These are phyloP conservation scores for Leishmania gerbilli DNA, from an alignment of 208 protist genomes.

Conservation along the genomic window DNA sequence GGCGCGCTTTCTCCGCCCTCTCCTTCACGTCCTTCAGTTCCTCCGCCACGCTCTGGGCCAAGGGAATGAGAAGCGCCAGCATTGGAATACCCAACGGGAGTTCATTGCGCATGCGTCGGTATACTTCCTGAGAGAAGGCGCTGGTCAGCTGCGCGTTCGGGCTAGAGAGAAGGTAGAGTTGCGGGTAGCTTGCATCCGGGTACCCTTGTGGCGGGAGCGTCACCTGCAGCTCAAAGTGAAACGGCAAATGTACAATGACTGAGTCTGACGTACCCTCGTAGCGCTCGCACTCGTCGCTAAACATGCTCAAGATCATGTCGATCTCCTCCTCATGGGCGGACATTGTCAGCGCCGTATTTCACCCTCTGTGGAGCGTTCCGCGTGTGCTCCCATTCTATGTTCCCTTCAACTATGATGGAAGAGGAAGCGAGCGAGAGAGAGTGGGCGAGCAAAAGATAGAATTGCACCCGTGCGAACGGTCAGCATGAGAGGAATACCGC, in stretches of 20 bases:
- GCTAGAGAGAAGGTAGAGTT: constrained; percentile 49
- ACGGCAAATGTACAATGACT: constrained; percentile 59
- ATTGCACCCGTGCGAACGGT: not conserved
- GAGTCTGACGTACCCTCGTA: constrained; percentile 33
- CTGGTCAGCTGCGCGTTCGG: constrained; percentile 60
- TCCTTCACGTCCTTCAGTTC: constrained; percentile 47
- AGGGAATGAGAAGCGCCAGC: constrained; percentile 57
- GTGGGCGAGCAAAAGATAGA: not conserved
- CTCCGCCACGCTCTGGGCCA: constrained; percentile 63
- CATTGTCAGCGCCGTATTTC: not conserved
- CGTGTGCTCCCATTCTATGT: not conserved
- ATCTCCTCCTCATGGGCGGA: constrained; percentile 59
- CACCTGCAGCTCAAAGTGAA: constrained; percentile 70
- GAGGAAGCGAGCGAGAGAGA: not conserved
- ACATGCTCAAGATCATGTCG: constrained; percentile 72
- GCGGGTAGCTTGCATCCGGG: constrained; percentile 58
- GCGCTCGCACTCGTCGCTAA: constrained; percentile 55
- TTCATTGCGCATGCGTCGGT: constrained; percentile 53
- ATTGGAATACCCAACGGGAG: constrained; percentile 59
- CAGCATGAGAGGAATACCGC: not conserved
- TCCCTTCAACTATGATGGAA: not conserved
- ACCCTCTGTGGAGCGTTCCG: not conserved
- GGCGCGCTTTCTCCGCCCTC: constrained; percentile 14
- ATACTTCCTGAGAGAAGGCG: constrained; percentile 42
- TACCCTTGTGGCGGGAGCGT: constrained; percentile 65